Evolutionary conservation across 352 stramenopile species (phyloP), one percentile per base, ranked within the genome.

Genomic region (Nothophytophthora sp.): DNA sequence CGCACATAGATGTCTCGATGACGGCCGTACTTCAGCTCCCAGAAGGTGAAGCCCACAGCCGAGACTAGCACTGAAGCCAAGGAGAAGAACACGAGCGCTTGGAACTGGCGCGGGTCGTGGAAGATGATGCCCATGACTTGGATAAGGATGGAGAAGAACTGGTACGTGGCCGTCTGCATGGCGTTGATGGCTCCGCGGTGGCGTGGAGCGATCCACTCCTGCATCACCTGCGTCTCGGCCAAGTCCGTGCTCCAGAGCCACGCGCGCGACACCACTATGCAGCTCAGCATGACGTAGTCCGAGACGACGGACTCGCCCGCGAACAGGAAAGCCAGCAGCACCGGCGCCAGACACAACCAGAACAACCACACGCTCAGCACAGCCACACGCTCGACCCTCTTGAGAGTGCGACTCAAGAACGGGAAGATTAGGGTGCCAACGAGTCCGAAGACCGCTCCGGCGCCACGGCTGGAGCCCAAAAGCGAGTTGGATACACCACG

Each of bases 171-270:
- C 0, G 65, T 84, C 41, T 88, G 77, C 73, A 88, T 86, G 9
- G 73, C 58, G 57, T 85, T 85, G 69, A 86, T 84, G 18, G 65
- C 50, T 27, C 74, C 71, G 29, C 76, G 74, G 7, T 70, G 59
- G 41, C 70, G 58, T 12, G 69, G 62, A n/a, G 73, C 60, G 44
- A 86, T 76, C 70, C 71, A 84, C 59, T 88, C 76, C 48, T 88
- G 76, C 75, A 86, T 86, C 44, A 85, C 75, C 63, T 88, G 77
- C 20, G 73, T 85, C 58, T 86, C 73, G 6, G 70, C 75, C n/a
- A 88, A 43, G 43, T 86, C 75, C 7, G 54, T 60, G 23, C 47
- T 78, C 76, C 76, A 85, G 8, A 88, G 67, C 70, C 74, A 86
- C 40, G 71, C 40, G 23, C 76, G 72, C 7, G 74, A 84, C 16